These are phyloP conservation scores for Paraphaeosphaeria sporulosa DNA, from an alignment of 2,329 filamentous ascomycete species.

Conservation along the genomic window DNA sequence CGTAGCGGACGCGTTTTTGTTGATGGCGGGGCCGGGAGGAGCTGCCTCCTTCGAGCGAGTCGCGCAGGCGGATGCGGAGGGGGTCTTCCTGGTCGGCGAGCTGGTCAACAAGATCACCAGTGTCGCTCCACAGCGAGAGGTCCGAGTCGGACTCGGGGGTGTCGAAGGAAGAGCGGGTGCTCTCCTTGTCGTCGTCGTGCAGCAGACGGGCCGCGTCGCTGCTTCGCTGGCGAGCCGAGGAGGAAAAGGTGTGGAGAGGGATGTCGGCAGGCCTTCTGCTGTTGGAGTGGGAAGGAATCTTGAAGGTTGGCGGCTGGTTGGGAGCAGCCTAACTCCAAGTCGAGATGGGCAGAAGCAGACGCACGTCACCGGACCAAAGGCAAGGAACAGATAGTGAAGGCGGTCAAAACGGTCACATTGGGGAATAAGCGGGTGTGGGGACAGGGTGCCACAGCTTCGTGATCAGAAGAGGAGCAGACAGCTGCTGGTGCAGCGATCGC, in stretches of 20 bases:
- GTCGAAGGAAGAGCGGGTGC: slow-evolving; percentile 62
- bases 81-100: slow-evolving; percentile 84
- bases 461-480: slow-evolving; percentile 33
- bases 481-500: too few relatives aligned
- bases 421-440: slow-evolving; percentile 31
- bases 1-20: slow-evolving; percentile 75
- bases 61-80: slow-evolving; percentile 72
- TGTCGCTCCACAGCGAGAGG: slow-evolving; percentile 90
- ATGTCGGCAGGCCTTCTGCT: slow-evolving; percentile 81
- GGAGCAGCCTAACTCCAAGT: slow-evolving; percentile 49
- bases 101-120: slow-evolving; percentile 93
- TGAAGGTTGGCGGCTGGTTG: slow-evolving; percentile 72
- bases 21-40: slow-evolving; percentile 54
- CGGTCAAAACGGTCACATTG: slow-evolving; percentile 48
- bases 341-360: slow-evolving; percentile 33
- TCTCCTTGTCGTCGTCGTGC: slow-evolving; percentile 58
- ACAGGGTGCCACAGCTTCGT: slow-evolving; percentile 34
- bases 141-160: slow-evolving; percentile 67
- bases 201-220: slow-evolving; percentile 50
- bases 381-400: slow-evolving; percentile 30
- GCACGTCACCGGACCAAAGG: slow-evolving; percentile 41
- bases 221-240: slow-evolving; percentile 51
- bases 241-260: slow-evolving; percentile 77
- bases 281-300: slow-evolving; percentile 79
- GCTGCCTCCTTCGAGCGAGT: slow-evolving; percentile 69